Evolutionary conservation across 768 basidiomycete species (phyloP).

Genomic region (Leccinum incarnatum): DNA sequence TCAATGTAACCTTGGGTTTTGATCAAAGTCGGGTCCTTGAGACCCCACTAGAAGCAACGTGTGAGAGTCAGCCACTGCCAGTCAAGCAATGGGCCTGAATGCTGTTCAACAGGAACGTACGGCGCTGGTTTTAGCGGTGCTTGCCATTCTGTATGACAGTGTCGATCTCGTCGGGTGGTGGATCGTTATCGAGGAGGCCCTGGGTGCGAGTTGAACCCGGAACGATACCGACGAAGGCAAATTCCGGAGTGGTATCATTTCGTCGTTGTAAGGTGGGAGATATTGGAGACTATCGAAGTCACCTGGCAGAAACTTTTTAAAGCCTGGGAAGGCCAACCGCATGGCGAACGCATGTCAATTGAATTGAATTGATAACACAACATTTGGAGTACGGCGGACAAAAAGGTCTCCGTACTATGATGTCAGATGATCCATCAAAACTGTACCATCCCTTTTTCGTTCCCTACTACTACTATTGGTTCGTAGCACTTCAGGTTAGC

Average conservation of each 20-base stretch:
- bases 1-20: conserved; percentile 76
- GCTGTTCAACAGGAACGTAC: conserved; percentile 31
- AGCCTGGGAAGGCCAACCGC: conserved; percentile 1
- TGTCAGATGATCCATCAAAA: not conserved
- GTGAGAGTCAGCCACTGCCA: not conserved
- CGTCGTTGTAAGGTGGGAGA: not conserved
- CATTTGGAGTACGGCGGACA: not conserved
- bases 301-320: not conserved
- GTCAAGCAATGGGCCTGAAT: not conserved
- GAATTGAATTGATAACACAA: not conserved
- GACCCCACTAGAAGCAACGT: conserved; percentile 49
- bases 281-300: not conserved
- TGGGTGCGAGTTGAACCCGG: conserved; percentile 17
- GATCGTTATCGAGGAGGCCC: conserved; percentile 3
- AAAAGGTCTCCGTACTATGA: not conserved
- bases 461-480: too few species aligned
- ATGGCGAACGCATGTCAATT: not conserved
- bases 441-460: not conserved
- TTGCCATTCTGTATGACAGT: conserved; percentile 51
- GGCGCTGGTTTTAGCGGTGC: conserved; percentile 33
- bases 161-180: conserved; percentile 8
- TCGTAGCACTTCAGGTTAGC: too few species aligned
- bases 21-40: conserved; percentile 76
- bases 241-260: conserved; percentile 16
- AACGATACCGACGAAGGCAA: conserved; percentile 18